Percentiles rank a stretch among this genome's conserved stretches.
These are phyloP conservation scores for Ligustrum vulgare DNA, from an alignment of 257 asterid genomes.

Conservation along the genomic window DNA sequence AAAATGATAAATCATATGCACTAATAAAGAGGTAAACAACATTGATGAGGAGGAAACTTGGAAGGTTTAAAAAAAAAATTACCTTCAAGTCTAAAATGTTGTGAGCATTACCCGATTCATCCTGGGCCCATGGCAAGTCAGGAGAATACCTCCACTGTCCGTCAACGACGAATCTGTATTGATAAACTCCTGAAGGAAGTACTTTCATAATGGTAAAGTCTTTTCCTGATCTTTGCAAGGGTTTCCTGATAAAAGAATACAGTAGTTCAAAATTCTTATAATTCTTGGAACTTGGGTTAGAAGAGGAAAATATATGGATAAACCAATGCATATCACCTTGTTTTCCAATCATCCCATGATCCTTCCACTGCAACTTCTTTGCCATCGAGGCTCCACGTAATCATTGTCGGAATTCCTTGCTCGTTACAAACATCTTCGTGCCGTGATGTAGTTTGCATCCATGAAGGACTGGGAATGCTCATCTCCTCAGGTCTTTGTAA, in stretches of 20 bases:
- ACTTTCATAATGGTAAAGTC: slow-evolving; percentile 97
- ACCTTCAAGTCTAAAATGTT: slow-evolving; percentile 95
- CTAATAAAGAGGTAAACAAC: background rate
- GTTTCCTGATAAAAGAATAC: slow-evolving; percentile 51
- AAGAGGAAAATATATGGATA: background rate
- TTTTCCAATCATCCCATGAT: slow-evolving; percentile 97
- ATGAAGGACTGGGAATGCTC: slow-evolving; percentile 76
- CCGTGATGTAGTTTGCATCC: slow-evolving; percentile 80
- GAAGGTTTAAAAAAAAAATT: slow-evolving; percentile 12
- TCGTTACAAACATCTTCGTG: slow-evolving; percentile 57
- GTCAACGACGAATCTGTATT: slow-evolving; percentile 86
- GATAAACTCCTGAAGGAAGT: slow-evolving; percentile 93
- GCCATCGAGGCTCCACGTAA: slow-evolving; percentile 86
- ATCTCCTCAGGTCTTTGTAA: slow-evolving; percentile 91
- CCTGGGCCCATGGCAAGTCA: slow-evolving; percentile 77
- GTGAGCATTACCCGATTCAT: slow-evolving; percentile 80
- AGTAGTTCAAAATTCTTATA: background rate
- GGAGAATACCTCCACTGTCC: slow-evolving; percentile 89
- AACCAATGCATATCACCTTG: slow-evolving; percentile 52
- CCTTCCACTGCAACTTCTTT: slow-evolving; percentile 92
- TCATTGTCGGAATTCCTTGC: slow-evolving; percentile 90
- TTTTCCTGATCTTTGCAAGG: slow-evolving; percentile 92
- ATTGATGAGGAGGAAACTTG: background rate
- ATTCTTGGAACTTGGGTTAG: background rate
- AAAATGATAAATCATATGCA: background rate